Evolutionary conservation across 371 early-diverging fungal species (phyloP).

Genomic region (Lichtheimia corymbifera): DNA sequence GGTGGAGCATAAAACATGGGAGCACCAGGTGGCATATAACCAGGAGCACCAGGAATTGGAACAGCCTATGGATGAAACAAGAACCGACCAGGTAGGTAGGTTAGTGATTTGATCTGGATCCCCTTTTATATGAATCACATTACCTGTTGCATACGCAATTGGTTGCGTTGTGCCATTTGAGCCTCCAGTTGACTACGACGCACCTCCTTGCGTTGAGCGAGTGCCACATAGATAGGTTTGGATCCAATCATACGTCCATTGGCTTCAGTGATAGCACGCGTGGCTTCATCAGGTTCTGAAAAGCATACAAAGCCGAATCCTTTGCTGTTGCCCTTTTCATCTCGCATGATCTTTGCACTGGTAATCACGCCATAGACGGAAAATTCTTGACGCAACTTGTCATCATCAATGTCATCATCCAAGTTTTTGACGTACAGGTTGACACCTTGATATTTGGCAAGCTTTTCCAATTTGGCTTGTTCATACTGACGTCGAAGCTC

Average conservation of each 20-base stretch:
- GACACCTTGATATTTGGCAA: conserved; percentile 89
- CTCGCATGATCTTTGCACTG: conserved; percentile 88
- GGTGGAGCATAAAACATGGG: conserved; percentile 59
- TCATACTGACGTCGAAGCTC: conserved; percentile 87
- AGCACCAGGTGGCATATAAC: conserved; percentile 44
- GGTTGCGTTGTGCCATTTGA: conserved; percentile 79
- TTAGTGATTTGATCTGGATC: not conserved
- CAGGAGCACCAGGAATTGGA: conserved; percentile 51
- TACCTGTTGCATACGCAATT: conserved; percentile 41
- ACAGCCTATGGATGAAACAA: conserved; percentile 8
- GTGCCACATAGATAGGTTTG: conserved; percentile 91
- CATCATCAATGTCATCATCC: conserved; percentile 86
- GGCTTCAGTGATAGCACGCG: conserved; percentile 76
- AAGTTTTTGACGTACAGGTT: conserved; percentile 93
- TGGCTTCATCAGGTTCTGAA: conserved; percentile 76
- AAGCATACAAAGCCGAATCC: conserved; percentile 83
- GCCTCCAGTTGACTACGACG: conserved; percentile 80
- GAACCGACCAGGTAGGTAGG: conserved; percentile 9
- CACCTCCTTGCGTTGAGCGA: conserved; percentile 90
- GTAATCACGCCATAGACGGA: conserved; percentile 84
- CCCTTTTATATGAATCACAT: conserved; percentile 15
- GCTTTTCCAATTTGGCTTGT: conserved; percentile 77
- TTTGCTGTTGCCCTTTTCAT: conserved; percentile 68
- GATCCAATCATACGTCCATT: conserved; percentile 77
- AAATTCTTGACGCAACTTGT: conserved; percentile 84